These are phyloP conservation scores for Aspergillus caelatus DNA, from an alignment of 2,329 filamentous ascomycete species.

Conservation along the genomic window DNA sequence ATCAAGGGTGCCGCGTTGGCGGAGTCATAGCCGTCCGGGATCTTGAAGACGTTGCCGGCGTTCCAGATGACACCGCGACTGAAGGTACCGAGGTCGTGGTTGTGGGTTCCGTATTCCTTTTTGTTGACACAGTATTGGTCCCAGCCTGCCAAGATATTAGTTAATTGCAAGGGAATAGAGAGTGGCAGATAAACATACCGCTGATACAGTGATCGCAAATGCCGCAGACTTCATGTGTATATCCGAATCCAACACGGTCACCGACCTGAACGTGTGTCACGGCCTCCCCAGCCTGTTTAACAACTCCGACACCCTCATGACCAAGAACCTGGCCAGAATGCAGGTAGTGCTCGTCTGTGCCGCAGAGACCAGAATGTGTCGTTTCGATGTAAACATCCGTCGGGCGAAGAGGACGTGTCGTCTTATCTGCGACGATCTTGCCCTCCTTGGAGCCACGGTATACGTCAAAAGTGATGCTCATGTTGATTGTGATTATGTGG, in stretches of 20 bases:
- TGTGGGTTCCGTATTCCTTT: conserved; percentile 29
- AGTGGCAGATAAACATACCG: conserved; percentile 12
- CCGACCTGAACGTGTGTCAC: conserved; percentile 50
- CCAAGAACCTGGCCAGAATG: conserved; percentile 42
- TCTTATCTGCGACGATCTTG: conserved; percentile 14
- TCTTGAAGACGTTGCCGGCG: conserved; percentile 24
- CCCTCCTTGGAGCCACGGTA: conserved; percentile 23
- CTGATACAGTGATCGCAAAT: conserved; percentile 34
- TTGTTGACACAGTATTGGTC: conserved; percentile 29
- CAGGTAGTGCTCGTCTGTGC: conserved; percentile 26
- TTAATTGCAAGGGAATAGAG: not conserved
- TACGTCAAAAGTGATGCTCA: conserved; percentile 16
- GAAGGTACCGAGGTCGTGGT: conserved; percentile 36
- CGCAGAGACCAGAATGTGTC: conserved; percentile 28
- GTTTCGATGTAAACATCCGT: conserved; percentile 24
- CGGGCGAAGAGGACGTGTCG: conserved; percentile 11
- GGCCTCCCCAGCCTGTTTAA: conserved; percentile 49
- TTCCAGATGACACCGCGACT: conserved; percentile 33
- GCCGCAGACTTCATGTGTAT: conserved; percentile 30
- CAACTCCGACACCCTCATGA: conserved; percentile 57
- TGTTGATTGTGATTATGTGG: not conserved
- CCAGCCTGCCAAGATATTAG: conserved; percentile 7
- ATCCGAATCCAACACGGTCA: conserved; percentile 37
- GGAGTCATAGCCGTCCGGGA: conserved; percentile 27
- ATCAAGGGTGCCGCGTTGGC: conserved; percentile 34